Evolutionary conservation across 495 filamentous ascomycete genomes (phyloP), one percentile per base, ranked within the genome.

Genomic region (Annulohypoxylon moriforme): DNA sequence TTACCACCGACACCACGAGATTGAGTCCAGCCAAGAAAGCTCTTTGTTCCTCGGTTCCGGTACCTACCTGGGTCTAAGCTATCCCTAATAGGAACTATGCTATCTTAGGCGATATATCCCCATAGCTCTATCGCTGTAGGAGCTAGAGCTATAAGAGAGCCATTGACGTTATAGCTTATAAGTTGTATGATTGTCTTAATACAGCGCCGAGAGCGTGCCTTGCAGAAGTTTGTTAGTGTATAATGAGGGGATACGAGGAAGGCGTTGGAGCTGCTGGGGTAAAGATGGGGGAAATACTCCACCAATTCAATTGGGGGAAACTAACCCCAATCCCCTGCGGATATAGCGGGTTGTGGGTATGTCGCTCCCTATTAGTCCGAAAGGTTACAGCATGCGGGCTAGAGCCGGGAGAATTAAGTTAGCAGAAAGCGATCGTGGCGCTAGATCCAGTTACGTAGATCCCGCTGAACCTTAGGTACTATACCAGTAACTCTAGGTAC

Each of bases 311-410:
- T 36, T 58, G 64, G 33, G 29, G 58, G 31, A 33, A 59, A 47
- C 57, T 64, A 50, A 64, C 64, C 60, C 69, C 55, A 67, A 47
- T 24, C 25, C 40, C 49, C 58, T n/a, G 40, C 22, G 67, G 29
- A 52, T n/a, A 40, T 44, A 27, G 11, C 46, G 24, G 56, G 52
- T 50, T 40, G 42, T 67, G 64, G 53, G 25, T 44, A 33, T 44
- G 18, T 72, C 70, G 70, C 70, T 72, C 34, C 22, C 7, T 24
- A 64, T 68, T 72, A 65, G 27, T 31, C 70, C 70, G 70, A 72
- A 55, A 20, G 7, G 13, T 22, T 33, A 40, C 44, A 67, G 22
- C 9, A 60, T 36, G 46, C 13, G 22, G 16, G 47, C 47, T 49
- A 52, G 50, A 25, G 16, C 40, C 63, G 63, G 69, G 69, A 67